Evolutionary conservation across 306 rosid genomes (phyloP).

Genomic region (Astragalus membranaceus): DNA sequence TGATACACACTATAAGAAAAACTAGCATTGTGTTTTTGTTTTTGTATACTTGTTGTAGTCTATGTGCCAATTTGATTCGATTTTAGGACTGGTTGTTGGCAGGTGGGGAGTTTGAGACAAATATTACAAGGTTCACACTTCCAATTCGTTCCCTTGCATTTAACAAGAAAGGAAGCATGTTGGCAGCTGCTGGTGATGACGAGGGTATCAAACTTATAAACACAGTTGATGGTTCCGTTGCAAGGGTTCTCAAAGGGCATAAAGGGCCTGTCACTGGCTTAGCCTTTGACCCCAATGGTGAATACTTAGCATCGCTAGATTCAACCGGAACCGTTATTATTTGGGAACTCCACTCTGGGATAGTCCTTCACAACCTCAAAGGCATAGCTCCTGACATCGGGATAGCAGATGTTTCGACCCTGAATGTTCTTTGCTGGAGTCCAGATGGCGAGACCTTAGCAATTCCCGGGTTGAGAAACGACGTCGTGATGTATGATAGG

Average conservation of each 20-base stretch:
- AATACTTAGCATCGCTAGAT: conserved; percentile 85
- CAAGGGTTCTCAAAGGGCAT: conserved; percentile 90
- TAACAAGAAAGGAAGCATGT: conserved; percentile 78
- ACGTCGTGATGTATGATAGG: conserved; percentile 87
- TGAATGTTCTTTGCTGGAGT: conserved; percentile 87
- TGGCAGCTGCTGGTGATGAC: conserved; percentile 97
- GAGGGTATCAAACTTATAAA: conserved; percentile 91
- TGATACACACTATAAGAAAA: not conserved
- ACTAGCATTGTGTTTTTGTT: not conserved
- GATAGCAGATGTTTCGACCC: conserved; percentile 40
- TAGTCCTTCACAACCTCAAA: conserved; percentile 59
- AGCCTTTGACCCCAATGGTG: conserved; percentile 82
- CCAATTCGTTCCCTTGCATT: conserved; percentile 80
- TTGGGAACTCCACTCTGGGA: conserved; percentile 88
- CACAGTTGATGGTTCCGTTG: conserved; percentile 86
- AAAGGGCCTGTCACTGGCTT: conserved; percentile 74
- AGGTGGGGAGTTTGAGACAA: conserved; percentile 96
- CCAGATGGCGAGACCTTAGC: conserved; percentile 91
- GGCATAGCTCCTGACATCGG: conserved; percentile 74
- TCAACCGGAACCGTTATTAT: conserved; percentile 66
- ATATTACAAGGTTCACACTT: conserved; percentile 86
- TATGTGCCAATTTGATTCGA: not conserved
- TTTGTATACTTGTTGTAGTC: not conserved
- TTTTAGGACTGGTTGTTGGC: conserved; percentile 5
- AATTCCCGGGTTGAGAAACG: conserved; percentile 78